Conservation (phyloP, 2,329 filamentous ascomycete species). For the Fusarium praegraminearum region DNA sequence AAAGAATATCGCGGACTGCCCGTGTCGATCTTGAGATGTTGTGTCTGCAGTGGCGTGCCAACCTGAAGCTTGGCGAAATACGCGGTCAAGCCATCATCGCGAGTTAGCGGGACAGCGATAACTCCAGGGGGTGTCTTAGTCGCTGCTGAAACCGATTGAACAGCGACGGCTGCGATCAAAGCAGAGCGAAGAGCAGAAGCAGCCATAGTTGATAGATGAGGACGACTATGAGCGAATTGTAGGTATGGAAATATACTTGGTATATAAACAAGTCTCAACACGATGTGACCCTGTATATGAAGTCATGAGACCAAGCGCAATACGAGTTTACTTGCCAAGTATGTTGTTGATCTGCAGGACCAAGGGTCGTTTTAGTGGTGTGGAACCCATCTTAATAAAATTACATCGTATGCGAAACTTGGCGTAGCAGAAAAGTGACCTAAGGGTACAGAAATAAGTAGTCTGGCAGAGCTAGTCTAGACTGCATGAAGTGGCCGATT, state of each 20-base stretch:
- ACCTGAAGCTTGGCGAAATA: constrained; percentile 6
- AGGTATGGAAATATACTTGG: no score
- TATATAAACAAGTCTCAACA: not conserved
- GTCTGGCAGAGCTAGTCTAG: accelerated
- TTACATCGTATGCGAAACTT: not conserved
- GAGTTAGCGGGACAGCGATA: constrained; percentile 3
- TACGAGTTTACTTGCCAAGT: not conserved
- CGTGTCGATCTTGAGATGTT: constrained; percentile 15
- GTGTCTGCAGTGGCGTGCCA: constrained; percentile 5
- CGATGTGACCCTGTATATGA: not conserved
- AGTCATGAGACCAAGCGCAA: not conserved
- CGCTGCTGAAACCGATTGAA: not conserved
- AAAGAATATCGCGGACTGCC: constrained; percentile 17
- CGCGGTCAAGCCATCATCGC: constrained; percentile 7
- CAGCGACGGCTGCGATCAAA: not conserved
- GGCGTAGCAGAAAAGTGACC: not conserved
- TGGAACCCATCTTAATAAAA: not conserved
- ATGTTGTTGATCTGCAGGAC: not conserved
- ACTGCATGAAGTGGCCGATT: accelerated
- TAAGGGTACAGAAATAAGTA: no score
- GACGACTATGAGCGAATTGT: no score
- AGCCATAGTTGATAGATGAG: not conserved
- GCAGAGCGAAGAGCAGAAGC: not conserved
- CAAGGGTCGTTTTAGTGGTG: not conserved
- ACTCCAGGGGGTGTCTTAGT: not conserved